Conservation (phyloP, 1,284 basidiomycete genomes). For the Irpex sp. region DNA sequence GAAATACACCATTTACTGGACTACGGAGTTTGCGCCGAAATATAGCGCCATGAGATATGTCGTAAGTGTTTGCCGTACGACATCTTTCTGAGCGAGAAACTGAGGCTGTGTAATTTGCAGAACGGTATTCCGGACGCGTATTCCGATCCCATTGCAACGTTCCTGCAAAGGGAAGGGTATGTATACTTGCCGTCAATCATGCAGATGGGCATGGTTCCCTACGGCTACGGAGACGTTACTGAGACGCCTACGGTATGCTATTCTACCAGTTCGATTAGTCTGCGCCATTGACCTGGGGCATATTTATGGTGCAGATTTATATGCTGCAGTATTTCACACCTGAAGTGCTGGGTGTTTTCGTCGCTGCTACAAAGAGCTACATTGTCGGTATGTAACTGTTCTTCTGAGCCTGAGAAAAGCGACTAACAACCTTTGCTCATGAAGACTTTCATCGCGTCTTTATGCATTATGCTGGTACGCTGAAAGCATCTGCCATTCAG, state of each 20-base stretch:
- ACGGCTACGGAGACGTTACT: slow-evolving; percentile 1
- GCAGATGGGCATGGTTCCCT: slow-evolving; percentile 4
- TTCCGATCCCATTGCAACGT: not conserved
- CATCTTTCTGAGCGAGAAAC: not conserved
- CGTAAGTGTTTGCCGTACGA: not conserved
- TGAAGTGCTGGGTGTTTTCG: not conserved
- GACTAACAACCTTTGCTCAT: not conserved
- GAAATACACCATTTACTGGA: not conserved
- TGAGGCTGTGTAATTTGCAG: not conserved
- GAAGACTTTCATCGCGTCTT: slow-evolving; percentile 2
- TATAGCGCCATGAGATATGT: not conserved
- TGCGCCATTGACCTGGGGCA: too few species aligned
- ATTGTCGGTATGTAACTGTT: not conserved
- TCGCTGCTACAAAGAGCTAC: too few species aligned
- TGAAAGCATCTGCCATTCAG: not conserved
- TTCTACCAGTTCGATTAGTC: too few species aligned
- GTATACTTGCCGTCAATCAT: not conserved
- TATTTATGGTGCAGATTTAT: not conserved
- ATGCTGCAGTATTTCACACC: slow-evolving; percentile 5
- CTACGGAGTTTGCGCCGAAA: not conserved
- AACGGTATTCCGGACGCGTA: not conserved
- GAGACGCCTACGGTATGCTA: not conserved
- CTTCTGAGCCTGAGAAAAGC: not conserved
- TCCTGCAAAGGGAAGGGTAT: not conserved
- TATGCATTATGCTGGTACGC: not conserved